These are phyloP conservation scores for Cyclotella sp. DNA, from an alignment of 108 stramenopile species.

Conservation along the genomic window DNA sequence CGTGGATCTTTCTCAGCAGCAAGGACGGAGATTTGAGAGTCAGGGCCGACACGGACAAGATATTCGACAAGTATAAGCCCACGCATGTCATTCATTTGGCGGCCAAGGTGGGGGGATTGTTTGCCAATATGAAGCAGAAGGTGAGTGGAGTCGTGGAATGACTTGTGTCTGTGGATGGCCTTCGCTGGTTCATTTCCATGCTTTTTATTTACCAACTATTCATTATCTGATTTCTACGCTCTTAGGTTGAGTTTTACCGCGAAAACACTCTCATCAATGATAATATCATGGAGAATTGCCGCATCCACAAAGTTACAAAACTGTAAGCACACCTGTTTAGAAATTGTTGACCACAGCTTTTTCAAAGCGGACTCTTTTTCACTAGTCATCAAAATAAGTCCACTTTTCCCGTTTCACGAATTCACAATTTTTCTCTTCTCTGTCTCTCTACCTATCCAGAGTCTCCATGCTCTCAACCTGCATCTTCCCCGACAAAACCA, in stretches of 20 bases:
- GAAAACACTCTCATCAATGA: conserved; percentile 98
- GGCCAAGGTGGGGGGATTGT: conserved; percentile 97
- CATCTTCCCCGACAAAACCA: conserved; percentile 99
- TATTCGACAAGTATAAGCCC: conserved; percentile 95
- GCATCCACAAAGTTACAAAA: conserved; percentile 95
- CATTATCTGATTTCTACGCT: too few species aligned
- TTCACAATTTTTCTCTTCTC: neutral
- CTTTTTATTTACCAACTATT: too few species aligned
- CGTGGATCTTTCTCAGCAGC: conserved; percentile 80
- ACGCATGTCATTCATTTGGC: conserved; percentile 99
- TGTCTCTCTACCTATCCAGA: neutral
- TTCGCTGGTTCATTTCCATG: neutral
- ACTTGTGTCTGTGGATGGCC: too few species aligned
- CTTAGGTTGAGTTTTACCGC: conserved; percentile 99
- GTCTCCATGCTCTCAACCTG: conserved; percentile 97
- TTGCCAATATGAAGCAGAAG: conserved; percentile 91
- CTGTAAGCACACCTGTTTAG: conserved; percentile 55
- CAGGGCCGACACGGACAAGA: conserved; percentile 80
- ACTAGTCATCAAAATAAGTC: too few species aligned
- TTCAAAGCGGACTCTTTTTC: too few species aligned
- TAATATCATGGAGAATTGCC: conserved; percentile 95
- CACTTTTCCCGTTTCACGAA: too few species aligned
- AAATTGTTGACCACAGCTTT: too few species aligned
- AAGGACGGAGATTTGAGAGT: conserved; percentile 91
- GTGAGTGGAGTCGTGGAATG: conserved; percentile 33